Base-by-base conservation (phyloP, 257 asterid genomes). In the Solanum lycopersicoides region DNA sequence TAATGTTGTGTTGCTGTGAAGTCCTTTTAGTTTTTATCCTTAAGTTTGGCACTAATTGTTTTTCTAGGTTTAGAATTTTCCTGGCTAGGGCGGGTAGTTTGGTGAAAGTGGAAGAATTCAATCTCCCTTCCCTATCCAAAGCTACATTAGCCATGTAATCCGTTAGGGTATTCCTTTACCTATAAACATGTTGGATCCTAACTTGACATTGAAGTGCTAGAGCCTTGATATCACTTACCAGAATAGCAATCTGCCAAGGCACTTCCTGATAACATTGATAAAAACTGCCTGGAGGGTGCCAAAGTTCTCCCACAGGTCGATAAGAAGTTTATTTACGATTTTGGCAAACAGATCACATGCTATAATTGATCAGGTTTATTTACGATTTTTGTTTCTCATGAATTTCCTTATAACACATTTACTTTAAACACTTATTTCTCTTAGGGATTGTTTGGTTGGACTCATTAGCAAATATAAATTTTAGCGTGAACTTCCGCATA, bases 311-410 rank as follows among this genome's bases (percentile, higher is more conserved):
- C 10, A 56, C 12, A 23, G 65, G 25, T 20, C 21, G 65, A 56
- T 56, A 56, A 56, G 65, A 56, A 56, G 65, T 20, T 18, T 56
- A 20, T 56, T 56, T 10, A 35, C 65, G 65, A 18, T 56, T 56
- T n/a, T 18, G 94, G 98, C 97, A 13, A 92, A 96, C 88, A 89
- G 87, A 86, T 92, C 92, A 68, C 98, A 95, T 87, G 95, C 95
- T 89, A 86, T 95, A 15, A 93, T 95, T 75, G 98, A 95, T 88
- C 99, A 97, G 98, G 99, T 20, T 18, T 56, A 20, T 56, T 56
- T 10, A 35, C 65, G 65, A 18, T 56, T 56, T n/a, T 77, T n/a
- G 21, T 42, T 14, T 77, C 83, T 77, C 37, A 18, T 77, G 83
- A 77, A 44, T 79, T 56, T 79, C 63, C 66, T 25, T 45, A 9